Percentiles rank a stretch among this genome's conserved stretches.
phyloP scores from a whole-genome alignment of 2,329 filamentous ascomycete genomes.

The Colletotrichum phormii region DNA sequence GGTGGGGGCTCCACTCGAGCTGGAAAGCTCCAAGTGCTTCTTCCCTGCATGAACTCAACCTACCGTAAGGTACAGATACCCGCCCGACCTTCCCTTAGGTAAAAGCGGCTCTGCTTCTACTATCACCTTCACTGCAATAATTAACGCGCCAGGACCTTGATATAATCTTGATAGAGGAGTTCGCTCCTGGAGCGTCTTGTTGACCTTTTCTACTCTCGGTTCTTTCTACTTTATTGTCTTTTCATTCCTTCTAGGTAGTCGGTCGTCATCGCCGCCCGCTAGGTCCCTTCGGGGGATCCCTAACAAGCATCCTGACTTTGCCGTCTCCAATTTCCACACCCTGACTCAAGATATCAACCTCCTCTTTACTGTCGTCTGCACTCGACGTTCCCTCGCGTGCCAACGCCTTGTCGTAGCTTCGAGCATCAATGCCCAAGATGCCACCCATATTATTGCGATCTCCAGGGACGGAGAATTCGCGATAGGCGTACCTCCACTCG shows the following conservation, averaged over 20 bases:
- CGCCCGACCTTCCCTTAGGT: too few species aligned
- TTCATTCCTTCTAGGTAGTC: slow-evolving; percentile 34
- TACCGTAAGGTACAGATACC: too few species aligned
- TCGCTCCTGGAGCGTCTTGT: slow-evolving; percentile 5
- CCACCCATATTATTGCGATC: slow-evolving; percentile 87
- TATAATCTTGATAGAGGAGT: background rate
- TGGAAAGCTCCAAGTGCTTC: slow-evolving; percentile 29
- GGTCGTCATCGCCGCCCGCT: slow-evolving; percentile 57
- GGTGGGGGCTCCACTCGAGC: slow-evolving; percentile 33
- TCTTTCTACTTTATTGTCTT: slow-evolving; percentile 33
- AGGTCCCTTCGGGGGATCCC: slow-evolving; percentile 70
- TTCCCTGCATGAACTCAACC: slow-evolving; percentile 29
- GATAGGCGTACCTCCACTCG: slow-evolving; percentile 95
- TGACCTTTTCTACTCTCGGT: slow-evolving; percentile 15
- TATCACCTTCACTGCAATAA: background rate
- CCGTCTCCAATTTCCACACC: slow-evolving; percentile 77
- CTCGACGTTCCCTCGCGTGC: slow-evolving; percentile 56
- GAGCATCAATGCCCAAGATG: slow-evolving; percentile 75
- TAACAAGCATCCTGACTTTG: slow-evolving; percentile 73
- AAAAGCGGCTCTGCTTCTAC: background rate
- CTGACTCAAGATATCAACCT: slow-evolving; percentile 70
- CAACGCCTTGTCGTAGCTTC: slow-evolving; percentile 74
- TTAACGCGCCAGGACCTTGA: background rate
- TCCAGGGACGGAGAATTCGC: slow-evolving; percentile 96
- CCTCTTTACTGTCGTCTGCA: slow-evolving; percentile 55